A percentile compares a stretch with the other conserved stretches of the same genome.
phyloP scores from a whole-genome alignment of 805 yeast genomes.

The Ogataea naganishii region DNA sequence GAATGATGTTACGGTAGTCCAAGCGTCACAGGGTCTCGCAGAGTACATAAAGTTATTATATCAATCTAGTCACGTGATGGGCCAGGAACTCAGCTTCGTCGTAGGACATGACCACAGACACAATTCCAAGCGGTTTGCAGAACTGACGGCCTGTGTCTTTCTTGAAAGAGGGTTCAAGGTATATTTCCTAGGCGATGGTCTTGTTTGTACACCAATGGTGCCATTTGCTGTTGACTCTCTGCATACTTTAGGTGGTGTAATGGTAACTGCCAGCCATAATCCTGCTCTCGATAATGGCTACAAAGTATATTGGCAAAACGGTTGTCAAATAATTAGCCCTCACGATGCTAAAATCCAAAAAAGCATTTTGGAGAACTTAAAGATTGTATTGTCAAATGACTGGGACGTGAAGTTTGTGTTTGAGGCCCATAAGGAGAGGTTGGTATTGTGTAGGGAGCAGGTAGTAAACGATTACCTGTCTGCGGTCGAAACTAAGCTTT shows the following conservation, averaged over 20 bases:
- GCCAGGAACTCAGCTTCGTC: constrained; percentile 39
- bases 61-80: constrained; percentile 17
- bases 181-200: constrained; percentile 41
- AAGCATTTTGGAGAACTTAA: constrained; percentile 49
- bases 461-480: constrained; percentile 33
- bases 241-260: constrained; percentile 71
- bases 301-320: constrained; percentile 88
- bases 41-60: constrained; percentile 30
- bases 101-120: constrained; percentile 90
- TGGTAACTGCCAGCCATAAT: constrained; percentile 89
- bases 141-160: constrained; percentile 69
- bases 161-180: constrained; percentile 61
- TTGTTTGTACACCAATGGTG: constrained; percentile 83
- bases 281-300: constrained; percentile 87
- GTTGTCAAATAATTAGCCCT: constrained; percentile 94
- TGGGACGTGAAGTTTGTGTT: constrained; percentile 25
- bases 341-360: constrained; percentile 69
- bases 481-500: constrained; percentile 23
- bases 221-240: constrained; percentile 72
- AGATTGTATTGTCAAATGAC: constrained; percentile 36
- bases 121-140: constrained; percentile 73
- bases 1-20: constrained; percentile 83
- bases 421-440: constrained; percentile 8
- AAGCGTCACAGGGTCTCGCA: constrained; percentile 82
- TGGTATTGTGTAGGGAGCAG: constrained; percentile 34